Evolutionary conservation across 2,329 filamentous ascomycete species (phyloP).

Genomic region (Ophiocordyceps camponoti-rufipedis): DNA sequence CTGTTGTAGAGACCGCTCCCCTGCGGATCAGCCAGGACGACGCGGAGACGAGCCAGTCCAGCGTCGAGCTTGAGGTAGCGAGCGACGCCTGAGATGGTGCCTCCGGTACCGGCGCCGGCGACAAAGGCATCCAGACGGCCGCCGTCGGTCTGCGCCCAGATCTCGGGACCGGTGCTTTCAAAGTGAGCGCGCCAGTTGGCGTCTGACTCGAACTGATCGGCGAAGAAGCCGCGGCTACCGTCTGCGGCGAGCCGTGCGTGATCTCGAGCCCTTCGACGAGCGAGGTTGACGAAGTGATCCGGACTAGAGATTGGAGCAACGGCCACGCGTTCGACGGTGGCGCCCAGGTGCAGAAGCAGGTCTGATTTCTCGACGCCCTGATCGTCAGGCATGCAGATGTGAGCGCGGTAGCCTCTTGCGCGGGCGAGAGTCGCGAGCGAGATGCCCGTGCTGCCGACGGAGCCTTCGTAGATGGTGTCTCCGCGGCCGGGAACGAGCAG

Average conservation of each 20-base stretch:
- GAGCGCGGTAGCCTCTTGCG: slow-evolving; percentile 74
- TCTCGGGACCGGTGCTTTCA: slow-evolving; percentile 72
- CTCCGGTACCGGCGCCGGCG: slow-evolving; percentile 83
- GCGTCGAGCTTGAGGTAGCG: slow-evolving; percentile 58
- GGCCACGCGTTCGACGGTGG: slow-evolving; percentile 76
- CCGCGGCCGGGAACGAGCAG: slow-evolving; percentile 62
- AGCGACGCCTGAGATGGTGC: slow-evolving; percentile 78
- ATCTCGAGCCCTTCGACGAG: slow-evolving; percentile 54
- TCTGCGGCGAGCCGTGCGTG: slow-evolving; percentile 42
- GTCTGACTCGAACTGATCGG: slow-evolving; percentile 85
- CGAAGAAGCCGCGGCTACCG: slow-evolving; percentile 71
- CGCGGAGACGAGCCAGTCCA: slow-evolving; percentile 37
- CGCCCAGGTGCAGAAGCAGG: slow-evolving; percentile 75
- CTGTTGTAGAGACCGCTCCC: slow-evolving; percentile 88
- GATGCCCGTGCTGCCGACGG: slow-evolving; percentile 89
- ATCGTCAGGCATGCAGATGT: slow-evolving; percentile 96
- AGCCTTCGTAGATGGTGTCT: slow-evolving; percentile 95
- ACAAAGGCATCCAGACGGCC: slow-evolving; percentile 67
- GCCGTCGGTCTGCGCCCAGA: slow-evolving; percentile 59
- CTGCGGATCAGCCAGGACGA: slow-evolving; percentile 85
- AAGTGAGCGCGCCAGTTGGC: slow-evolving; percentile 83
- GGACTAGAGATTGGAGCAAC: slow-evolving; percentile 89
- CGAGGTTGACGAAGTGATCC: slow-evolving; percentile 86
- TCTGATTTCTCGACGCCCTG: slow-evolving; percentile 78
- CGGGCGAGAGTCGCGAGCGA: slow-evolving; percentile 79